A percentile compares a stretch with the other conserved stretches of the same genome.
Evolutionary conservation across 345 rosid species (phyloP).

Genomic region (Bruguiera parviflora): DNA sequence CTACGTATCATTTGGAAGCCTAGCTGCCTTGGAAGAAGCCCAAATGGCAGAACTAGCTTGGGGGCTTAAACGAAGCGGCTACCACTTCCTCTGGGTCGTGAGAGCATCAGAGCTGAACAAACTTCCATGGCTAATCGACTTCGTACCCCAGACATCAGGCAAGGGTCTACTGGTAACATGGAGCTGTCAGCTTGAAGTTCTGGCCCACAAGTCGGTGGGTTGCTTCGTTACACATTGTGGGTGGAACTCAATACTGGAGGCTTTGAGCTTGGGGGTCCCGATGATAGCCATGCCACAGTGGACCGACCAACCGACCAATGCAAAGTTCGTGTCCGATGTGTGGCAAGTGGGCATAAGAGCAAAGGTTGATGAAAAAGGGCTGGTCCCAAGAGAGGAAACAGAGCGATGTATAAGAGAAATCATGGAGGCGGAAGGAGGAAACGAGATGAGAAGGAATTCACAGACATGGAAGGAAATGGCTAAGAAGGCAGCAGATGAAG

Average conservation of each 20-base stretch:
- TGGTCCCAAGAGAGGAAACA: constrained; percentile 46
- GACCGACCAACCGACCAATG: constrained; percentile 52
- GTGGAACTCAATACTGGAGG: constrained; percentile 62
- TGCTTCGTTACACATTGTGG: constrained; percentile 64
- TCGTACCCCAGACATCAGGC: constrained; percentile 15
- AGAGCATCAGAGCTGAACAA: constrained; percentile 45
- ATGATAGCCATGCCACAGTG: constrained; percentile 60
- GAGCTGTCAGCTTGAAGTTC: constrained; percentile 51
- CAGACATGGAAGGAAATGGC: constrained; percentile 49
- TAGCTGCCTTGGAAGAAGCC: constrained; percentile 37
- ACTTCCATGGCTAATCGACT: constrained; percentile 26
- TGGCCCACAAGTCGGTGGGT: constrained; percentile 43
- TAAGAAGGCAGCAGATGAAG: constrained; percentile 38
- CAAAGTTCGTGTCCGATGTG: constrained; percentile 51
- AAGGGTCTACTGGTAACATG: constrained; percentile 43
- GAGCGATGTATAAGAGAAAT: constrained; percentile 41
- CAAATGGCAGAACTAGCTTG: constrained; percentile 51
- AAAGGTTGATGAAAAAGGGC: constrained; percentile 36
- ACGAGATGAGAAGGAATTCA: constrained; percentile 37
- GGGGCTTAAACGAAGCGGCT: constrained; percentile 35
- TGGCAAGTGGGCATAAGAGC: constrained; percentile 60
- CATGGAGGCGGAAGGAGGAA: constrained; percentile 47
- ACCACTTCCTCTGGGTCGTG: constrained; percentile 53
- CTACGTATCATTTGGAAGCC: constrained; percentile 57
- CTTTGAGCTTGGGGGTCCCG: constrained; percentile 43